Conservation (phyloP, 306 rosid species). For the Pyrus communis region DNA sequence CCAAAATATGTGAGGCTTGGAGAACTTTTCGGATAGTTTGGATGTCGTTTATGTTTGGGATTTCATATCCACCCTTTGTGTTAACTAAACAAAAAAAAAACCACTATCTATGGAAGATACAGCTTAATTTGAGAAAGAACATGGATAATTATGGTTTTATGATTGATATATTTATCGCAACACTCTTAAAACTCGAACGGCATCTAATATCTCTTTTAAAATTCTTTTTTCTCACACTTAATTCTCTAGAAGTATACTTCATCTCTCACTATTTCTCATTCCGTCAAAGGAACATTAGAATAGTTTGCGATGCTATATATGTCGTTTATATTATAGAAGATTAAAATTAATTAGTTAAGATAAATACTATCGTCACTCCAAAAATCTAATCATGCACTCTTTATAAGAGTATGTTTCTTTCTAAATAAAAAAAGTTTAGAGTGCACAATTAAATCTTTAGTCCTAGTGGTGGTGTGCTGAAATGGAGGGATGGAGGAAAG, state of each 20-base stretch:
- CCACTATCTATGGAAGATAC: neutral
- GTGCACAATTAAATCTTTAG: too few species aligned
- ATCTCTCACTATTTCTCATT: too few species aligned
- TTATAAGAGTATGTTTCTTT: too few species aligned
- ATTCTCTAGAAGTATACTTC: neutral
- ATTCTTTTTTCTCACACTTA: too few species aligned
- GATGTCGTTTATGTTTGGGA: neutral
- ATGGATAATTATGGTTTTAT: neutral
- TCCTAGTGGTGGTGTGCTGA: neutral
- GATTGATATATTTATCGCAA: neutral
- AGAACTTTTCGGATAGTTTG: neutral
- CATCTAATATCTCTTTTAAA: too few species aligned
- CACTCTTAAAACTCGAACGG: neutral
- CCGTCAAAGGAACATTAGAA: neutral
- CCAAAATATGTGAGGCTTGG: conserved; percentile 3
- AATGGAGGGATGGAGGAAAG: neutral
- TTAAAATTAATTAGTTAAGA: too few species aligned
- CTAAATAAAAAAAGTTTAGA: too few species aligned
- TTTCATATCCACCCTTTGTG: neutral
- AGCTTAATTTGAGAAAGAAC: neutral
- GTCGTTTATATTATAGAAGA: neutral
- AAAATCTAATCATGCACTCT: too few species aligned
- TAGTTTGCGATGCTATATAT: neutral
- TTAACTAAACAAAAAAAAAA: neutral
- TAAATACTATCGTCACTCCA: rapidly evolving